Evolutionary conservation across 805 yeast species (phyloP), one percentile per base, ranked within the genome.

Genomic region (Saccharomycopsis fermentans): DNA sequence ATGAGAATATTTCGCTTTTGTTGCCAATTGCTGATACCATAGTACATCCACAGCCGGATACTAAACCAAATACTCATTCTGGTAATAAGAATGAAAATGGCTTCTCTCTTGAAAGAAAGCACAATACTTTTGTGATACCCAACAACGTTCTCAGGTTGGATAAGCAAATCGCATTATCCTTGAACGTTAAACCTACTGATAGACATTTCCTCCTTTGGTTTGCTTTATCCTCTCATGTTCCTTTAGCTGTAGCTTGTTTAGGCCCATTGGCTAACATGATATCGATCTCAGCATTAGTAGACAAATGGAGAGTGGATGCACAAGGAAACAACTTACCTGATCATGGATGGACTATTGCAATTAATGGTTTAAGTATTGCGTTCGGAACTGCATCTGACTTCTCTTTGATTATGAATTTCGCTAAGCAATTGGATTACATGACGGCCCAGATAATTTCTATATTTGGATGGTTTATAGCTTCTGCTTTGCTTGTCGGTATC

Each of bases 191-290:
- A 26, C 64, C 62, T n/a, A 55, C 40, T 9, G 64, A 62, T 14
- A 43, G 40, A 32, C 37, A 57, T 47, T 62, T 62, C 54, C 55
- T 60, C 19, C 40, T 70, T 37, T 88, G 95, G 94, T 86, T 85
- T 63, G 65, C 78, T 14, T 69, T 84, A 0, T 82, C 91, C 2
- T 78, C 86, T 2, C 83, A 83, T 63, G 77, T 88, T 63, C 96
- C 96, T 0, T 76, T 89, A 27, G 67, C 85, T 6, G 83, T 91
- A 0, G 90, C 92, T 4, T 86, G 92, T 63, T 65, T 84, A 39
- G 95, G 94, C 0, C 96, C 96, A 0, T 65, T 89, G 29, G 83
- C 92, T 6, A 87, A 87, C 64, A 78, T 87, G 76, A 77, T 83
- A 48, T 85, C 92, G 0, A 74, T 87, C 4, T 82, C 86, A 1